A percentile compares a stretch with the other conserved stretches of the same genome.
Evolutionary conservation across 768 basidiomycete genomes (phyloP).

Genomic region (Pleurotus eryngii): DNA sequence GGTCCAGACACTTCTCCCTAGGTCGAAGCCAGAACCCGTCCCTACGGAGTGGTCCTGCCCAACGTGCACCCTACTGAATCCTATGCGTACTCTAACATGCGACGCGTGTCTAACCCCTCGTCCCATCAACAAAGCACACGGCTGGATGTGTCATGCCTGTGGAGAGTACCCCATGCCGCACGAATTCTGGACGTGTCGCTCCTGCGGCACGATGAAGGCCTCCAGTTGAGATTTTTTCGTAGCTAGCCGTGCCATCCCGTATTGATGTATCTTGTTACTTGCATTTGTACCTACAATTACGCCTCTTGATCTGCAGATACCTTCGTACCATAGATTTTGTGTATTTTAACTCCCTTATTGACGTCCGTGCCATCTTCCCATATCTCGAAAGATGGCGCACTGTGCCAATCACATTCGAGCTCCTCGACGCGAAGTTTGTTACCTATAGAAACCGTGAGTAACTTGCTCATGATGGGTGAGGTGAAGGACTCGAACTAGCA

Average conservation of each 20-base stretch:
- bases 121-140: slow-evolving; percentile 27
- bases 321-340: slow-evolving; percentile 31
- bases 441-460: slow-evolving; percentile 11
- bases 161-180: slow-evolving; percentile 59
- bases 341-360: slow-evolving; percentile 40
- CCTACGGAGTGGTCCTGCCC: slow-evolving; percentile 47
- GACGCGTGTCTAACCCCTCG: slow-evolving; percentile 48
- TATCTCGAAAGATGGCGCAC: slow-evolving; percentile 20
- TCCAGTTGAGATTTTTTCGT: slow-evolving; percentile 23
- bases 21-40: slow-evolving; percentile 1
- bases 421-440: slow-evolving; percentile 23
- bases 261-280: too few relatives aligned
- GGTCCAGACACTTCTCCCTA: not conserved
- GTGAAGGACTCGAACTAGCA: slow-evolving; percentile 26
- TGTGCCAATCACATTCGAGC: slow-evolving; percentile 15
- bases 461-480: not conserved
- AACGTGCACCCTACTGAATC: slow-evolving; percentile 68
- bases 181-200: slow-evolving; percentile 71
- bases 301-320: not conserved
- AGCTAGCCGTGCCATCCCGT: not conserved
- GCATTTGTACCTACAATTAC: too few relatives aligned
- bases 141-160: slow-evolving; percentile 69
- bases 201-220: slow-evolving; percentile 66
- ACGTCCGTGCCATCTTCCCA: slow-evolving; percentile 28
- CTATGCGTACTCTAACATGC: slow-evolving; percentile 46